Evolutionary conservation across 139 green algal species (phyloP).

Genomic region (Tetradesmus obliquus): DNA sequence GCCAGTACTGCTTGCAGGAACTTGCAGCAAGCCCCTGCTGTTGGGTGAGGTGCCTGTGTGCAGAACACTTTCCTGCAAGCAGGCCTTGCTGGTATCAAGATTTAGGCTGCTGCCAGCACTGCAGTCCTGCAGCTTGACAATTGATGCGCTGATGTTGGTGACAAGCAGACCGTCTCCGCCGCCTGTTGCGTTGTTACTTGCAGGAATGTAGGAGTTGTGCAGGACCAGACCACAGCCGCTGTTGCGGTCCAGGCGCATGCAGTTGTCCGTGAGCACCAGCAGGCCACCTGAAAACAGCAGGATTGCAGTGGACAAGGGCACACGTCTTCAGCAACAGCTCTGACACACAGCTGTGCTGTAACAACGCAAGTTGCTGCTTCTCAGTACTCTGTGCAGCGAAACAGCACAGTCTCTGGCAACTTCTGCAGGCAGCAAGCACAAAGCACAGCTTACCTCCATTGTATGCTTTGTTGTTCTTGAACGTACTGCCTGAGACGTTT

Average conservation of each 20-base stretch:
- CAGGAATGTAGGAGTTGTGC: not conserved
- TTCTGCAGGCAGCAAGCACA: not conserved
- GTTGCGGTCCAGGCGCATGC: not conserved
- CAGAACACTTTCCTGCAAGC: not conserved
- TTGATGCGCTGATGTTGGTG: not conserved
- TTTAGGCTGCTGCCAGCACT: not conserved
- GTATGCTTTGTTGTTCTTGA: not conserved
- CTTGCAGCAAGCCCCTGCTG: not conserved
- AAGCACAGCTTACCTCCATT: slow-evolving; percentile 30
- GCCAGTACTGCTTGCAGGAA: not conserved
- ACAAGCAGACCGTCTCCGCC: slow-evolving; percentile 5
- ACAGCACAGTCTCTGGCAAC: not conserved
- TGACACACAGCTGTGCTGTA: not conserved
- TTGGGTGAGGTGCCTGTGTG: not conserved
- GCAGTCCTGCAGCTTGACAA: not conserved
- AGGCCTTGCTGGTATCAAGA: not conserved
- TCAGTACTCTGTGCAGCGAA: not conserved
- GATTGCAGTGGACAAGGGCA: not conserved
- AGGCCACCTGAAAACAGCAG: slow-evolving; percentile 15
- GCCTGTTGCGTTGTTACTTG: not conserved
- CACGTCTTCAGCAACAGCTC: not conserved
- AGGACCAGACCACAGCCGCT: not conserved
- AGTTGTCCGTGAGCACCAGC: slow-evolving; percentile 7
- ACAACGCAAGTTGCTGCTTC: not conserved
- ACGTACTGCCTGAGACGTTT: not conserved